Evolutionary conservation across 805 yeast species (phyloP), one percentile per base, ranked within the genome.

Genomic region (Yamadazyma insecticola): DNA sequence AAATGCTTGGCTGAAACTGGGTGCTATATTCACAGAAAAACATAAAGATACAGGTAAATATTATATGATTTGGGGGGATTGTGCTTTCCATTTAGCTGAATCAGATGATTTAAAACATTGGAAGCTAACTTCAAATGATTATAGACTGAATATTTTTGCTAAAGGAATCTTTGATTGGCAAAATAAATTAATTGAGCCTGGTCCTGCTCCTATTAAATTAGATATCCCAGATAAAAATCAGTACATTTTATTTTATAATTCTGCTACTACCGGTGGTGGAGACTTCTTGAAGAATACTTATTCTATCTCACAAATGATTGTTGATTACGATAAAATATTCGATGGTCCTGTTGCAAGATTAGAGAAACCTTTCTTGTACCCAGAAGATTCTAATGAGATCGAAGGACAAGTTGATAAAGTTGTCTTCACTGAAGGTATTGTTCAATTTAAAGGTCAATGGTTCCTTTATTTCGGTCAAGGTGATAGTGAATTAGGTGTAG

Each of bases 31-130:
- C 36, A 51, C 52, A 5, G 63, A 63, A 23, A 40, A 29, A 19
- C 46, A 48, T 28, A 35, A 37, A 12, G 61, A 60, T 36, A n/a
- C n/a, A n/a, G 67, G 67, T 4, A 46, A 50, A 22, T 63, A 57
- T 36, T 60, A 62, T 39, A 64, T 64, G 70, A 52, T 64, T 14
- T 64, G 67, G 66, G 70, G 70, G 14, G 70, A 64, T 41, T 50
- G 58, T 8, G 53, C 54, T 21, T 50, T 64, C 33, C 56, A 60
- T 37, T 47, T 64, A 38, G 69, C 68, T 4, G 49, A 41, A 17
- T 55, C 63, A 7, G 41, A 40, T 17, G 67, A 64, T 35, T 38
- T 63, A 35, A 38, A 53, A n/a, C 35, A 55, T 32, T 64, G 70
- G 70, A 23, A 35, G 12, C 29, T 54, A 5, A 36, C 47, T 3